Percentiles rank a stretch among this genome's conserved stretches.
Conservation (phyloP, 257 asterid species). For the Verbena officinalis region DNA sequence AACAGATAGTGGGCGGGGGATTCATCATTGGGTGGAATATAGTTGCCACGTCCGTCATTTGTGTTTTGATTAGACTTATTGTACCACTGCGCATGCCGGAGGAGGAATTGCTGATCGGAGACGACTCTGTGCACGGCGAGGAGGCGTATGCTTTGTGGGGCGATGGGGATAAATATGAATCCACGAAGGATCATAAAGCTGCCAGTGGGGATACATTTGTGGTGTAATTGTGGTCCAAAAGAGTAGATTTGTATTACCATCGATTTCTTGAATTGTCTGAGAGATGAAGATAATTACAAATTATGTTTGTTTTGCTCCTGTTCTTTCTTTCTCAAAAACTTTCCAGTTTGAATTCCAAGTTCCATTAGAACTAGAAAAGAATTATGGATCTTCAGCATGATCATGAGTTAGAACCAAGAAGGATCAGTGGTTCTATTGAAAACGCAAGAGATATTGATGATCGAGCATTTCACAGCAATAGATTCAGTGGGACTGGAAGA, state of each 20-base stretch:
- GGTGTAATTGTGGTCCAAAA: too few relatives aligned
- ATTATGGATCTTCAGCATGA: constrained; percentile 50
- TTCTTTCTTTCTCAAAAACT: too few relatives aligned
- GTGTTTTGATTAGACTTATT: constrained; percentile 40
- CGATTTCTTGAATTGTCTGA: too few relatives aligned
- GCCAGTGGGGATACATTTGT: neutral
- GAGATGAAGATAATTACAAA: too few relatives aligned
- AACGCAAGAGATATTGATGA: constrained; percentile 98
- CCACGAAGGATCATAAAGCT: constrained; percentile 36
- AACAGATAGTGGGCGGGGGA: constrained; percentile 64
- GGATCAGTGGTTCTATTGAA: constrained; percentile 46
- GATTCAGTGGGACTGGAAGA: constrained; percentile 54
- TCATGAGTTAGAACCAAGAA: constrained; percentile 38
- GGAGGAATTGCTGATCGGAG: constrained; percentile 57
- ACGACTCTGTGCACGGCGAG: constrained; percentile 76
- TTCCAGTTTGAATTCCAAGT: neutral
- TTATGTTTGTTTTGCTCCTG: too few relatives aligned
- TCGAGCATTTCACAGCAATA: constrained; percentile 61
- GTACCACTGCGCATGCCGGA: constrained; percentile 69
- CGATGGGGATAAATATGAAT: constrained; percentile 66
- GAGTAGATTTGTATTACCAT: too few relatives aligned
- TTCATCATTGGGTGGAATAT: constrained; percentile 71
- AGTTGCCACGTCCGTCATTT: constrained; percentile 55
- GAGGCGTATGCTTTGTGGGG: constrained; percentile 83
- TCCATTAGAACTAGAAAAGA: constrained; percentile 21